phyloP scores from a whole-genome alignment of 805 yeast genomes.

The Zygosaccharomyces bisporus region DNA sequence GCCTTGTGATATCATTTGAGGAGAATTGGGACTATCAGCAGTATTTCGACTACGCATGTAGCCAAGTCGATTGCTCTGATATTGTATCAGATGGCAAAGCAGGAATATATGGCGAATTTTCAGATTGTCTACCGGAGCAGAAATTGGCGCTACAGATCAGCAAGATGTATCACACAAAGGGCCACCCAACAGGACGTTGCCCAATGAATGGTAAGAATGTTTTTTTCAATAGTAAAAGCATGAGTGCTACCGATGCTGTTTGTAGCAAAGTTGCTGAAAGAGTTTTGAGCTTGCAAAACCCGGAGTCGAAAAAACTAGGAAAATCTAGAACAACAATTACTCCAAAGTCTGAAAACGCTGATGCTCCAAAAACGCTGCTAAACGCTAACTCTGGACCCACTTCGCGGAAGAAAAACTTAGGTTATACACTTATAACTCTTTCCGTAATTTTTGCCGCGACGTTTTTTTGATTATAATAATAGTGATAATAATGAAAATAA shows the following conservation, averaged over 20 bases:
- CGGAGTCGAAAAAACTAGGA: not conserved
- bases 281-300: not conserved
- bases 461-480: conserved; percentile 8
- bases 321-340: not conserved
- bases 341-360: conserved; percentile 4
- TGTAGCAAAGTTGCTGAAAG: conserved; percentile 1
- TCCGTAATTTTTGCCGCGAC: conserved; percentile 31
- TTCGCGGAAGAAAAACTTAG: conserved; percentile 10
- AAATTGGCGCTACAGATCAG: conserved; percentile 61
- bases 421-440: conserved; percentile 12
- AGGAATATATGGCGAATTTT: conserved; percentile 63
- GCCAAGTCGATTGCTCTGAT: conserved; percentile 53
- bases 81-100: conserved; percentile 53
- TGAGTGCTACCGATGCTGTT: conserved; percentile 1
- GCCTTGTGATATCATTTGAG: conserved; percentile 51
- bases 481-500: not conserved
- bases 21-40: conserved; percentile 48
- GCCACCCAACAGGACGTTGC: conserved; percentile 35
- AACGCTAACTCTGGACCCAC: conserved; percentile 12
- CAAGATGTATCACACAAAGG: conserved; percentile 50
- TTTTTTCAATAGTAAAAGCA: conserved; percentile 21
- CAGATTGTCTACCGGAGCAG: conserved; percentile 63
- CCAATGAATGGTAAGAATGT: conserved; percentile 24
- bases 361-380: not conserved
- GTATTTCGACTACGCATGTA: conserved; percentile 57